Base-by-base conservation (phyloP, 2,329 filamentous ascomycete genomes). In the Calonectria montana region DNA sequence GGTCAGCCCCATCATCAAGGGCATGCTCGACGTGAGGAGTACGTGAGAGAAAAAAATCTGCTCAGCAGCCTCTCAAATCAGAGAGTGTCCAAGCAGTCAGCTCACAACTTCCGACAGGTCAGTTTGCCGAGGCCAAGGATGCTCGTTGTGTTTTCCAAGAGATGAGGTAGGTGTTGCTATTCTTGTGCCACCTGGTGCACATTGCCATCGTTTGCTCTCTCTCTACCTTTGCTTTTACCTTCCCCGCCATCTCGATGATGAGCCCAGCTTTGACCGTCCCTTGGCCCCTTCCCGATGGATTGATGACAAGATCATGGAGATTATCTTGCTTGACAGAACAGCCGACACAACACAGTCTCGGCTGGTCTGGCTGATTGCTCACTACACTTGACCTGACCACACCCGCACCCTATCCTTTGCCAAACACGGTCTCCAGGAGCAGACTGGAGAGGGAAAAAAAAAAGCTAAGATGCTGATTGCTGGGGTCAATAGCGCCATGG, bases 1-100 rank as follows among this genome's bases (percentile, higher is more conserved):
- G 79, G 86, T 94, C 79, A 94, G 93, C 76, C 91, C 91, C 39
- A 89, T 92, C 70, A 93, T 96, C 84, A 93, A 91, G 84, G 89
- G 91, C 81, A 95, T 94, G 90, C 85, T 96, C 71, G 92, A 94
- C 78, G 90, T 91, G 18, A 87, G 88, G 77, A 93, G 92, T 92
- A 80, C 77, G 81, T 82, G 71, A 76, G 55, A 15, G 25, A 29
- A 41, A 61, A 50, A 43, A 62, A 61, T 55, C 21, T 48, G 37
- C 27, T 57, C 50, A 47, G 53, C 39, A 59, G 23, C 18, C 41
- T 41, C 43, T 55, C 53, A 23, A 23, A 37, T 8, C 4, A 15
- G 53, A 21, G 53, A 59, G 35, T 15, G 35, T 16, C 53, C 53
- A 59, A 18, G 31, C 53, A 39, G 53, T 59, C 47, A 68, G 71